phyloP scores from a whole-genome alignment of 441 rosid species.

The Adansonia grandidieri region DNA sequence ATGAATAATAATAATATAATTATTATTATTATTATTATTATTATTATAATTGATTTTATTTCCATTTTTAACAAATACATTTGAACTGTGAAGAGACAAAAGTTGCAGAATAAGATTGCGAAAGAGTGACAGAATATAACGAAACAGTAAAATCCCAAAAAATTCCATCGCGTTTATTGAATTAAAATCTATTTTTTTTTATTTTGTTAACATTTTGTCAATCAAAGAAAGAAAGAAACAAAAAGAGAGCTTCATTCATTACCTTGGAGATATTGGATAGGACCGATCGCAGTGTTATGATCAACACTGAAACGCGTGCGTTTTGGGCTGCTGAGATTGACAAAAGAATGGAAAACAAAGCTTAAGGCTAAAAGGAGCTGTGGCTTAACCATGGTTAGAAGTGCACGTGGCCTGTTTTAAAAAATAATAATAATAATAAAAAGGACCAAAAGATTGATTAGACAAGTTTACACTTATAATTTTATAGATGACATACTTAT shows the following conservation, averaged over 20 bases:
- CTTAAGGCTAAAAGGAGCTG: background rate
- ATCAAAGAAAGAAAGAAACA: background rate
- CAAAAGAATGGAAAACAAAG: too few relatives aligned
- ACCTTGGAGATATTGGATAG: background rate
- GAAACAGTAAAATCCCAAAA: constrained; percentile 37
- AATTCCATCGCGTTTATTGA: constrained; percentile 32
- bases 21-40: too few relatives aligned
- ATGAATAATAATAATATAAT: background rate
- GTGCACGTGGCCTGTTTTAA: too few relatives aligned
- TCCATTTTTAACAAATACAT: background rate
- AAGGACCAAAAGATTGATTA: too few relatives aligned
- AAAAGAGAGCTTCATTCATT: background rate
- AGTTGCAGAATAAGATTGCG: constrained; percentile 39
- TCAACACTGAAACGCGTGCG: background rate
- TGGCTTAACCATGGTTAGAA: too few relatives aligned
- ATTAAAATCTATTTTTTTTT: constrained; percentile 2
- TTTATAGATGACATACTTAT: too few relatives aligned
- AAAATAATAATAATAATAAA: too few relatives aligned
- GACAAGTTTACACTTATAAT: too few relatives aligned
- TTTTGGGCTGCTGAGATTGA: too few relatives aligned
- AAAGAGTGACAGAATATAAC: constrained; percentile 43
- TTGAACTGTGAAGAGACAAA: constrained; percentile 21
- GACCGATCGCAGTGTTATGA: background rate
- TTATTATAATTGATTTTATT: background rate
- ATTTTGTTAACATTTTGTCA: background rate